phyloP scores from a whole-genome alignment of 1,284 basidiomycete genomes.

The Cutaneotrichosporon sp. region DNA sequence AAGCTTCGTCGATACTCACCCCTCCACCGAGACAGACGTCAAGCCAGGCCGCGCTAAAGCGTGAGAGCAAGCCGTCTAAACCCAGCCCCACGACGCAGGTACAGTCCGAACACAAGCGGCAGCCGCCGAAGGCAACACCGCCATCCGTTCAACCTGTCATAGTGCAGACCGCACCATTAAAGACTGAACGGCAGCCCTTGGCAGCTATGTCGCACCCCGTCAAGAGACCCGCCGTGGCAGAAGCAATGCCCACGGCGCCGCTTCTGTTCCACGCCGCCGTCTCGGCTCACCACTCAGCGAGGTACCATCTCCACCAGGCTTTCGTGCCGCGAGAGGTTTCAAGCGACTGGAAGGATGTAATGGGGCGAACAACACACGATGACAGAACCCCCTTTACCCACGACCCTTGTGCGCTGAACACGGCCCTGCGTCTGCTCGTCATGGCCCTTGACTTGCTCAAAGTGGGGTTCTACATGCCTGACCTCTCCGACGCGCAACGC shows the following conservation, averaged over 20 bases:
- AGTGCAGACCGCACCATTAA: too few species aligned
- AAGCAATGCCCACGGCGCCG: constrained; percentile 4
- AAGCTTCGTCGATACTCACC: neutral
- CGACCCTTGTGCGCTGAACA: constrained; percentile 25
- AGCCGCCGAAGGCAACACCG: too few species aligned
- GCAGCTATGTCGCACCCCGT: too few species aligned
- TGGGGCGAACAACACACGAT: neutral
- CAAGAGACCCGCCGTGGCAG: neutral
- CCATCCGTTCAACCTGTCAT: too few species aligned
- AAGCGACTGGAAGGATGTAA: constrained; percentile 6
- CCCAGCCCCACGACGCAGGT: too few species aligned
- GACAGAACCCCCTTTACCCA: constrained; percentile 12
- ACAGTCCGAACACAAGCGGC: too few species aligned
- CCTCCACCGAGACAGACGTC: neutral
- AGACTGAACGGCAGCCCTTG: too few species aligned
- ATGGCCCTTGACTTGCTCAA: constrained; percentile 34
- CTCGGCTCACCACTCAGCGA: constrained; percentile 28
- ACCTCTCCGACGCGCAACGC: constrained; percentile 31
- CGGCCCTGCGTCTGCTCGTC: constrained; percentile 27
- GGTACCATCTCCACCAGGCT: constrained; percentile 32
- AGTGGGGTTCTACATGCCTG: constrained; percentile 17
- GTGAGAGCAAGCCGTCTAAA: too few species aligned
- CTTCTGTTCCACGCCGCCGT: constrained; percentile 35
- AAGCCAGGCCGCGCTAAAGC: too few species aligned
- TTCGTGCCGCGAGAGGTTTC: constrained; percentile 27